Evolutionary conservation across 1,284 basidiomycete species (phyloP), one percentile per base, ranked within the genome.

Genomic region (Cystobasidium sp.): DNA sequence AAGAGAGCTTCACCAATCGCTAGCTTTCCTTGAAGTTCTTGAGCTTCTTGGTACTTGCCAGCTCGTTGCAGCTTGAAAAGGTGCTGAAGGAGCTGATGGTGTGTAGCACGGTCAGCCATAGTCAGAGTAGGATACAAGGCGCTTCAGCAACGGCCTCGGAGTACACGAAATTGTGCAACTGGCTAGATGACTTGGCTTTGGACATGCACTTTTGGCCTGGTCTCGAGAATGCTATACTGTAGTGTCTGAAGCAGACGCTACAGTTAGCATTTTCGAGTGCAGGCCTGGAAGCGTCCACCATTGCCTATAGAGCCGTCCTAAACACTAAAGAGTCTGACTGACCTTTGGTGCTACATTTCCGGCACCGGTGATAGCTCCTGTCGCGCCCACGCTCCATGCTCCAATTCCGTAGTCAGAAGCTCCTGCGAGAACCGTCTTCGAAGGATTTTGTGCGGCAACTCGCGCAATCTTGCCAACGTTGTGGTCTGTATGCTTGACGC

Each of bases 401-500:
- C 61, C 61, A n/a, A 63, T 49, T 16, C 44, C 61, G 22, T 63
- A 63, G 44, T 63, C 61, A 5, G 61, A 63, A 14, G 61, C 61
- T n/a, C 61, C 61, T 8, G 61, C 61, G 3, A 63, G 24, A 18
- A 63, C 61, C 0, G 61, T 63, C 24, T 63, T 63, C 6, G n/a
- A 1, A 1, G 61, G 61, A 18, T 63, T 24, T 31, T 47, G 61
- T 31, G 61, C 43, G 16, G 31, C 61, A 5, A 63, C 61, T 6
- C 61, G 43, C 5, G 61, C 61, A 24, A 63, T 63, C 24, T 63
- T 63, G 44, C 61, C 61, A 41, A 63, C 61, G 24, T 63, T 63
- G 61, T 63, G 61, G 47, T 63, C 61, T 8, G 61, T 63, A 63
- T 63, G 61, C 22, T 63, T 63, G 20, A 63, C 61, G 24, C 61